Base-by-base conservation (phyloP, 2,329 filamentous ascomycete genomes). In the Beauveria brongniartii region DNA sequence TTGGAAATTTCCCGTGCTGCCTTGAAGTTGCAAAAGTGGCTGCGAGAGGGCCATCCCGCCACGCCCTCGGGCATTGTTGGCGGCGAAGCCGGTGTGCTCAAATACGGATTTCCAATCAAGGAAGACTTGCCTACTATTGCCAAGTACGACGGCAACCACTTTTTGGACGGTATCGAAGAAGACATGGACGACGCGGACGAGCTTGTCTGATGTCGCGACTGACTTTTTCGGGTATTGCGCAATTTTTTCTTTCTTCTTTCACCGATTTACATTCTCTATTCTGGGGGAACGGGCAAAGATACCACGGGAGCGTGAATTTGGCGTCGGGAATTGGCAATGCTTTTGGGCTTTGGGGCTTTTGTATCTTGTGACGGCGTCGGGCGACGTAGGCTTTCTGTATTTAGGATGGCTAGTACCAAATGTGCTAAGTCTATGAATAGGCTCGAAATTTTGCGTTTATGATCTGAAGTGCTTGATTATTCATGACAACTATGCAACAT, bases 21-120 rank as follows among this genome's bases (percentile, higher is more conserved):
- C 3, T 64, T 80, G 63, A 71, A 67, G 28, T 63, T 82, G 55
- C 75, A 79, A 64, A 65, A 69, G 10, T 81, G 78, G 78, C 67
- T 82, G 10, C 68, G 68, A 18, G 68, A 67, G 34, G 69, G 68
- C 2, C 62, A 56, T 55, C 7, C 46, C 46, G 6, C 60, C 55
- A 2, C 54, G 14, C 34, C 37, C 0, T 12, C 28, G 10, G 54
- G 59, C n/a, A 55, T 61, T 10, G 10, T 61, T 18, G 62, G 62
- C 18, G 60, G 63, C 22, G 61, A 64, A 34, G 52, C 48, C 6
- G 52, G 56, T 37, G 58, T 61, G 37, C 8, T 53, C 20, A 51
- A 59, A n/a, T 54, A 22, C 53, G 52, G 61, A 18, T 62, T 62
- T 26, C 61, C 55, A 10, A 55, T 62, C 34, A 62, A 62, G 44